Evolutionary conservation across 441 rosid species (phyloP).

Genomic region (Breynia disticha): DNA sequence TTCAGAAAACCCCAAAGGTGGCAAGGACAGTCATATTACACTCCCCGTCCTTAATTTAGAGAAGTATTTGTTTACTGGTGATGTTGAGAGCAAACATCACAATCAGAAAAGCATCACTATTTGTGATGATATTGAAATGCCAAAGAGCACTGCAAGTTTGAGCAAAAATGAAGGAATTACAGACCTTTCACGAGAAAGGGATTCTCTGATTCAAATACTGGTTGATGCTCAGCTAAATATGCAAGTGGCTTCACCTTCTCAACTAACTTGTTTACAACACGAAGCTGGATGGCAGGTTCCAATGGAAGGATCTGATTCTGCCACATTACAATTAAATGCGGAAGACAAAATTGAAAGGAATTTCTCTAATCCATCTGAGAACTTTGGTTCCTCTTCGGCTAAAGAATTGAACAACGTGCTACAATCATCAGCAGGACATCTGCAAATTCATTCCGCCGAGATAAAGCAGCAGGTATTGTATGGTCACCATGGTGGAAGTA

Average conservation of each 20-base stretch:
- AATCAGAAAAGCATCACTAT: conserved; percentile 6
- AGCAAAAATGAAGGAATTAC: conserved; percentile 22
- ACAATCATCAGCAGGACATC: conserved; percentile 20
- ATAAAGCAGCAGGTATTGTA: conserved; percentile 25
- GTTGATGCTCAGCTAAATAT: conserved; percentile 20
- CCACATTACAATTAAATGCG: conserved; percentile 14
- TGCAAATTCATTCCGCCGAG: conserved; percentile 8
- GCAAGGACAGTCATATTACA: conserved; percentile 12
- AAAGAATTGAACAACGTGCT: conserved; percentile 27
- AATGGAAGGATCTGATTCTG: conserved; percentile 17
- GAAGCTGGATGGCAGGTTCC: conserved; percentile 18
- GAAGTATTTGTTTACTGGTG: conserved; percentile 26
- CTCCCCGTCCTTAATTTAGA: conserved; percentile 37
- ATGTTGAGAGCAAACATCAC: conserved; percentile 15
- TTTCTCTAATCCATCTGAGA: conserved; percentile 19
- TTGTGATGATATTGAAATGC: conserved; percentile 16
- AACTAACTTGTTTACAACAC: conserved; percentile 17
- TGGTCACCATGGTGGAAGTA: conserved; percentile 15
- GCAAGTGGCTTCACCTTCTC: conserved; percentile 21
- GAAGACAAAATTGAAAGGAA: conserved; percentile 17
- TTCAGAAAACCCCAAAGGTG: conserved; percentile 17
- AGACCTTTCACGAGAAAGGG: conserved; percentile 14
- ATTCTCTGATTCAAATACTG: conserved; percentile 14
- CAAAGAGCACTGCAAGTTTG: conserved; percentile 13
- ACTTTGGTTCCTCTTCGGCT: conserved; percentile 24